Percentiles rank a stretch among this genome's conserved stretches.
phyloP scores from a whole-genome alignment of 2,329 filamentous ascomycete species.

The Trichoderma breve region DNA sequence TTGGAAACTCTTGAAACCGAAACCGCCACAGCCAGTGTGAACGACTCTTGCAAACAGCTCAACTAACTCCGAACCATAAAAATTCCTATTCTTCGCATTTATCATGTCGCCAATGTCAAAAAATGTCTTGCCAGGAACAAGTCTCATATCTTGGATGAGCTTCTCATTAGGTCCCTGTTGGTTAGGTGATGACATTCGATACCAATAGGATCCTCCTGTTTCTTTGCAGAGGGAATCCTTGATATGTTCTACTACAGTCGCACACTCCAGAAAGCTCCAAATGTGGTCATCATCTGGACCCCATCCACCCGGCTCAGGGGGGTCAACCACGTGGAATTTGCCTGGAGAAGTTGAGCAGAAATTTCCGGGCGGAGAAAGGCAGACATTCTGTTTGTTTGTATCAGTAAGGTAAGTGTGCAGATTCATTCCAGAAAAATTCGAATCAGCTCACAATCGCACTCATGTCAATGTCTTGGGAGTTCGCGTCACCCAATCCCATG shows the following conservation, averaged over 20 bases:
- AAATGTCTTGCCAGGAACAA: constrained; percentile 44
- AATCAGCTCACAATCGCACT: not conserved
- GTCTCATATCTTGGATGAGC: not conserved
- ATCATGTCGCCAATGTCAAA: constrained; percentile 64
- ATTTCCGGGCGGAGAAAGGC: not conserved
- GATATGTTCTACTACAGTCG: not conserved
- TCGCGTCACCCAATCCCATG: not conserved
- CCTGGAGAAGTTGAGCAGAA: not conserved
- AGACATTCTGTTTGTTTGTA: not conserved
- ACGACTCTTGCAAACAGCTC: constrained; percentile 63
- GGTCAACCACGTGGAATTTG: not conserved
- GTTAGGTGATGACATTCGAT: not conserved
- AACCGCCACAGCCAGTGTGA: constrained; percentile 54
- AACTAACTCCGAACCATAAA: constrained; percentile 41
- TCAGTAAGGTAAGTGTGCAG: not conserved
- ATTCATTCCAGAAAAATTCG: not conserved
- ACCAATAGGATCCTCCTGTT: not conserved
- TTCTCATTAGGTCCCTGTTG: not conserved
- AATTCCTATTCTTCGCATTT: constrained; percentile 39
- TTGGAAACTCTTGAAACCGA: constrained; percentile 46
- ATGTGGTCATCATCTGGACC: not conserved
- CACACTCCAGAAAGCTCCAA: not conserved
- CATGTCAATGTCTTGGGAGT: not conserved
- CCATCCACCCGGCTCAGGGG: not conserved
- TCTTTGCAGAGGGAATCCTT: not conserved